phyloP scores from a whole-genome alignment of 164 flowering plant genomes.

The Liriodendron chinense region DNA sequence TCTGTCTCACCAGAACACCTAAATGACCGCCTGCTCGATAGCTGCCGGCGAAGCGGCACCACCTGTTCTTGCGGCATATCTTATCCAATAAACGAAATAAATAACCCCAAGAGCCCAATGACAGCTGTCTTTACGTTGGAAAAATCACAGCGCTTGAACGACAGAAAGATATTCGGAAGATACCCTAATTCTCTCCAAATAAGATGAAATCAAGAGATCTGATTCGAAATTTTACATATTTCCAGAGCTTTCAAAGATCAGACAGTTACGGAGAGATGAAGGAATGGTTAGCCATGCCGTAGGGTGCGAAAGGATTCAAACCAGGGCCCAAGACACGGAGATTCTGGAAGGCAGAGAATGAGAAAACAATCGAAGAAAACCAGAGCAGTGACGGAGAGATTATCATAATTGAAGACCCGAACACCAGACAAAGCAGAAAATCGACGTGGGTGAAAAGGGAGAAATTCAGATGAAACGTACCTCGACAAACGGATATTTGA shows the following conservation, averaged over 20 bases:
- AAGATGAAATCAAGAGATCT: not conserved
- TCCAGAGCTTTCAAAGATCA: not conserved
- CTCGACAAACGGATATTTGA: not conserved
- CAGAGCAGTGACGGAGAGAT: constrained; percentile 17
- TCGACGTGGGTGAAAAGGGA: not conserved
- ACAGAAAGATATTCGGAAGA: not conserved
- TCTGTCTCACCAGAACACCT: constrained; percentile 48
- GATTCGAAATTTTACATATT: constrained; percentile 25
- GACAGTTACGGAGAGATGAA: constrained; percentile 55
- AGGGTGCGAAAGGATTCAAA: constrained; percentile 84
- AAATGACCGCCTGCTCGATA: constrained; percentile 47
- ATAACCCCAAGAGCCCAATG: not conserved
- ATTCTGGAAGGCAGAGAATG: constrained; percentile 30
- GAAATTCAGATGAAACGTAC: not conserved
- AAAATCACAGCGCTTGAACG: not conserved
- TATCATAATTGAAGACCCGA: constrained; percentile 29
- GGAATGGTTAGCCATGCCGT: constrained; percentile 70
- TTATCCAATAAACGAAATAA: not conserved
- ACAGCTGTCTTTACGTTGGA: not conserved
- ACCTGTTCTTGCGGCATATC: constrained; percentile 37
- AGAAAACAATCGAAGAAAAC: constrained; percentile 20
- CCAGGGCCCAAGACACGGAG: constrained; percentile 91
- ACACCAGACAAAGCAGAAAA: not conserved
- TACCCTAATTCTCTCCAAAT: not conserved
- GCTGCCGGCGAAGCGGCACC: constrained; percentile 30